Conservation (phyloP, 2,329 filamentous ascomycete genomes). For the Colletotrichum sp. region DNA sequence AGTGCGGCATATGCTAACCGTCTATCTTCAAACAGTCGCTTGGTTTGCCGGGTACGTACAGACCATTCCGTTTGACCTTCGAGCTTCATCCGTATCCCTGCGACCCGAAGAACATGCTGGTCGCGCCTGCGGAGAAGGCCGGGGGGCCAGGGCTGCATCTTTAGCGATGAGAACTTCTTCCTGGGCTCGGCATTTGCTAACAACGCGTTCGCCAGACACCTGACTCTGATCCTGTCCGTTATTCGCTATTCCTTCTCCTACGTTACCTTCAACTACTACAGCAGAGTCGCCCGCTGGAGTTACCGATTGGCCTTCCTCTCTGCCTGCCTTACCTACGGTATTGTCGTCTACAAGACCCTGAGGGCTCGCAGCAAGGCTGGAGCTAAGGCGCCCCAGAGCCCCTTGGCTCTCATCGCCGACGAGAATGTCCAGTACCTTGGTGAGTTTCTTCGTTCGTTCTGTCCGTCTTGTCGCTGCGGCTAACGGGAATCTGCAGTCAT, state of each 20-base stretch:
- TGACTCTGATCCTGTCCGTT: slow-evolving; percentile 83
- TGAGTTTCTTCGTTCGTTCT: slow-evolving; percentile 54
- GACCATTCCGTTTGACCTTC: slow-evolving; percentile 8
- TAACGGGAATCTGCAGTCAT: slow-evolving; percentile 64
- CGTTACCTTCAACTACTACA: slow-evolving; percentile 86
- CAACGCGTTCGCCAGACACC: slow-evolving; percentile 63
- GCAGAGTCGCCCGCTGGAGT: slow-evolving; percentile 76
- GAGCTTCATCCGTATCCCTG: slow-evolving; percentile 14
- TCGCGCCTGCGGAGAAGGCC: neutral
- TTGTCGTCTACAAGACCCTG: slow-evolving; percentile 98
- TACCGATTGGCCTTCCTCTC: slow-evolving; percentile 92
- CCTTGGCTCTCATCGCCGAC: slow-evolving; percentile 75
- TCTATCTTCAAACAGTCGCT: slow-evolving; percentile 57
- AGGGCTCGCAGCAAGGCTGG: slow-evolving; percentile 82
- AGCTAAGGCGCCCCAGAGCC: slow-evolving; percentile 63
- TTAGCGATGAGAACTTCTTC: neutral
- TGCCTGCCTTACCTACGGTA: slow-evolving; percentile 92
- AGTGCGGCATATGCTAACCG: slow-evolving; percentile 37
- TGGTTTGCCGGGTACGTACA: slow-evolving; percentile 81
- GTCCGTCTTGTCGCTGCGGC: neutral
- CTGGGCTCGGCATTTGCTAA: neutral
- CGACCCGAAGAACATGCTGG: neutral
- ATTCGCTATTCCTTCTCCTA: slow-evolving; percentile 85
- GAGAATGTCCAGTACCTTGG: slow-evolving; percentile 98
- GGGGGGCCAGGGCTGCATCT: neutral